Evolutionary conservation across 2,329 filamentous ascomycete genomes (phyloP).

Genomic region (Fusarium sp.): DNA sequence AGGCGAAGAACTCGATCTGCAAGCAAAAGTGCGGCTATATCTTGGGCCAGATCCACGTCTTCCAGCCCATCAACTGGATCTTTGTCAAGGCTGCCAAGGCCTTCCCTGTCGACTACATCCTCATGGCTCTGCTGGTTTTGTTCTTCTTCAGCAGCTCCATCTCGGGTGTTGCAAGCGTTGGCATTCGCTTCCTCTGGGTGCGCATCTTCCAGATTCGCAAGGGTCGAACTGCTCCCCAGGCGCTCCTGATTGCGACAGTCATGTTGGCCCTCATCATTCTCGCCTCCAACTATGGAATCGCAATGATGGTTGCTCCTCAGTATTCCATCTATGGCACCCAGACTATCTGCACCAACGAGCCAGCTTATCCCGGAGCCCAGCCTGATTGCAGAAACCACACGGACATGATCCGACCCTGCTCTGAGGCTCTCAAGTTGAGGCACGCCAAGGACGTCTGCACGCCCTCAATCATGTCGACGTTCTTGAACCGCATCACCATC

Average conservation of each 20-base stretch:
- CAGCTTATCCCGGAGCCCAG: slow-evolving; percentile 70
- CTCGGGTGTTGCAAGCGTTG: slow-evolving; percentile 85
- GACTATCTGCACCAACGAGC: slow-evolving; percentile 86
- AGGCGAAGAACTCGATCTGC: slow-evolving; percentile 94
- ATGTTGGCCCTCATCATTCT: slow-evolving; percentile 90
- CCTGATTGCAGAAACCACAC: slow-evolving; percentile 81
- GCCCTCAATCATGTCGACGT: slow-evolving; percentile 89
- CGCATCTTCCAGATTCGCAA: slow-evolving; percentile 91
- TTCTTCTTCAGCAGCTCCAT: slow-evolving; percentile 92
- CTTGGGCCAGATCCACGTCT: slow-evolving; percentile 86
- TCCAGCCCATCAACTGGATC: slow-evolving; percentile 94
- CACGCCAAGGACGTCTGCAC: slow-evolving; percentile 87
- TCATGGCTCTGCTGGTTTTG: slow-evolving; percentile 86
- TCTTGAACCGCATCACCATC: slow-evolving; percentile 90
- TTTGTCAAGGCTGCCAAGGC: slow-evolving; percentile 79
- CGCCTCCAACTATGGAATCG: slow-evolving; percentile 91
- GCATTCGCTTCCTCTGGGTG: slow-evolving; percentile 97
- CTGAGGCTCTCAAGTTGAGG: slow-evolving; percentile 78
- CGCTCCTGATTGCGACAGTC: slow-evolving; percentile 89
- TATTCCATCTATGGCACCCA: slow-evolving; percentile 96
- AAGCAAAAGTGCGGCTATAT: slow-evolving; percentile 93
- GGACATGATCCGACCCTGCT: slow-evolving; percentile 83
- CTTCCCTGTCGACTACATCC: slow-evolving; percentile 92
- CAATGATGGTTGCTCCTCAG: slow-evolving; percentile 95
- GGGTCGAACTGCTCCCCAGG: slow-evolving; percentile 90